Evolutionary conservation across 2,329 filamentous ascomycete species (phyloP).

Genomic region (Aspergillus pseudoglaucus): DNA sequence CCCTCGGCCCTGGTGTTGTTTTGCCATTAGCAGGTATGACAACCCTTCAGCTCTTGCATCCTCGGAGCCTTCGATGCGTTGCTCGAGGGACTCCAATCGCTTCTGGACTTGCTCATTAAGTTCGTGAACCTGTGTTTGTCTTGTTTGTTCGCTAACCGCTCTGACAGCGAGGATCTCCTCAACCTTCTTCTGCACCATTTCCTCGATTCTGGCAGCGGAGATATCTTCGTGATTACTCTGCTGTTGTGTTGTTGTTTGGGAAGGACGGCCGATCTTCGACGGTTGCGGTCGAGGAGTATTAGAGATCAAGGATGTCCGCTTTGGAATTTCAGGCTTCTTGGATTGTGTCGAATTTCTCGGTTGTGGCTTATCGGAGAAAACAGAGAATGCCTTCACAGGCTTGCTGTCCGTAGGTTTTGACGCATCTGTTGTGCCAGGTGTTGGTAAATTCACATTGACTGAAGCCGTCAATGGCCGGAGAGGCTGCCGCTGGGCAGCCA

Average conservation of each 20-base stretch:
- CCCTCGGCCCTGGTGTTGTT: constrained; percentile 78
- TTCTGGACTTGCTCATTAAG: constrained; percentile 73
- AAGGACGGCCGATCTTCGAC: constrained; percentile 42
- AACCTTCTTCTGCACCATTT: constrained; percentile 86
- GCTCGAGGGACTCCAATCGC: constrained; percentile 76
- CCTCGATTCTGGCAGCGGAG: constrained; percentile 72
- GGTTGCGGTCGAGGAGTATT: constrained; percentile 25
- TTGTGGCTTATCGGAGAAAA: constrained; percentile 66
- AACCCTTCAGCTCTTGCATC: constrained; percentile 75
- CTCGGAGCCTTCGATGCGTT: constrained; percentile 71
- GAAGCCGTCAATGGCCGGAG: constrained; percentile 69
- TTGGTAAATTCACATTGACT: constrained; percentile 64
- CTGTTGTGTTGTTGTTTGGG: constrained; percentile 20
- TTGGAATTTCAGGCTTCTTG: constrained; percentile 37
- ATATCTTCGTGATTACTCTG: constrained; percentile 45
- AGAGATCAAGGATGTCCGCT: constrained; percentile 38
- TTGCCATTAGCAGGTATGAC: constrained; percentile 79
- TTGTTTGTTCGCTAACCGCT: constrained; percentile 51
- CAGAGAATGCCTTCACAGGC: constrained; percentile 75
- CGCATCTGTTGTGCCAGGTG: constrained; percentile 44
- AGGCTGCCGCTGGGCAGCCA: constrained; percentile 62
- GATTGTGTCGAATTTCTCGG: constrained; percentile 39
- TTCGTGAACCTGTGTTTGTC: constrained; percentile 40
- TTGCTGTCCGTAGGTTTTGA: constrained; percentile 56
- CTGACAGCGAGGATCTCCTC: constrained; percentile 80